A percentile compares a stretch with the other conserved stretches of the same genome.
Evolutionary conservation across 1,284 basidiomycete genomes (phyloP).

Genomic region (Amylostereum chailletii): DNA sequence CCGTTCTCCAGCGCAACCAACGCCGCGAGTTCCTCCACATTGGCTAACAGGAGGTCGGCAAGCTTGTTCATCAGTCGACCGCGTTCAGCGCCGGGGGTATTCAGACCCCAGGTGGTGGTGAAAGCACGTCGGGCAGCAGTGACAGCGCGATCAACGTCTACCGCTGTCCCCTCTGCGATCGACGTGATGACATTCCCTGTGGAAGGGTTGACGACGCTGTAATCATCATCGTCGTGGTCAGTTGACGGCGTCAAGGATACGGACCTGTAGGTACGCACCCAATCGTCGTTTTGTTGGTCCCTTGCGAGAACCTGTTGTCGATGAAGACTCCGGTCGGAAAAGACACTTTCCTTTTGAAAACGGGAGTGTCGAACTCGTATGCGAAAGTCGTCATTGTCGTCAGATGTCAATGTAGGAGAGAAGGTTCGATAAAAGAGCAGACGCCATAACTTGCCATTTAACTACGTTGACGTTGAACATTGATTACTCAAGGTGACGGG

Average conservation of each 20-base stretch:
- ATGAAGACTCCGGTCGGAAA: slow-evolving; percentile 78
- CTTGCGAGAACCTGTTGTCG: slow-evolving; percentile 71
- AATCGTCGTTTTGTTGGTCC: slow-evolving; percentile 53
- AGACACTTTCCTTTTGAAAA: slow-evolving; percentile 64
- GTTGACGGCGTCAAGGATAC: slow-evolving; percentile 1
- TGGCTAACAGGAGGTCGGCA: slow-evolving; percentile 64
- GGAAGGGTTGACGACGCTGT: slow-evolving; percentile 72
- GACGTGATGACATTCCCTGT: slow-evolving; percentile 64
- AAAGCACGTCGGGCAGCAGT: slow-evolving; percentile 72
- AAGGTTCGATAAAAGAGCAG: too few species aligned
- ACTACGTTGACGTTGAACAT: too few species aligned
- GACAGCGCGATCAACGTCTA: slow-evolving; percentile 75
- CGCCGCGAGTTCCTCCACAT: slow-evolving; percentile 67
- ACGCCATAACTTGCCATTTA: too few species aligned
- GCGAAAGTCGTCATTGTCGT: slow-evolving; percentile 29
- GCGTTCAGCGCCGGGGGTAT: slow-evolving; percentile 54
- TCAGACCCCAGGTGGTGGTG: slow-evolving; percentile 68
- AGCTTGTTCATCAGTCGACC: slow-evolving; percentile 63
- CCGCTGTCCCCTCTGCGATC: slow-evolving; percentile 58
- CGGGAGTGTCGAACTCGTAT: slow-evolving; percentile 56
- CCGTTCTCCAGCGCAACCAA: slow-evolving; percentile 68
- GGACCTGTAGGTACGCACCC: slow-evolving; percentile 39
- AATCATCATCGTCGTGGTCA: not conserved
- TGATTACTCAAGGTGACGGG: too few species aligned
- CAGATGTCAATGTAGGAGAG: not conserved